A percentile compares a stretch with the other conserved stretches of the same genome.
Evolutionary conservation across 169 alveolate species (phyloP).

Genomic region (Plasmodium fragile): DNA sequence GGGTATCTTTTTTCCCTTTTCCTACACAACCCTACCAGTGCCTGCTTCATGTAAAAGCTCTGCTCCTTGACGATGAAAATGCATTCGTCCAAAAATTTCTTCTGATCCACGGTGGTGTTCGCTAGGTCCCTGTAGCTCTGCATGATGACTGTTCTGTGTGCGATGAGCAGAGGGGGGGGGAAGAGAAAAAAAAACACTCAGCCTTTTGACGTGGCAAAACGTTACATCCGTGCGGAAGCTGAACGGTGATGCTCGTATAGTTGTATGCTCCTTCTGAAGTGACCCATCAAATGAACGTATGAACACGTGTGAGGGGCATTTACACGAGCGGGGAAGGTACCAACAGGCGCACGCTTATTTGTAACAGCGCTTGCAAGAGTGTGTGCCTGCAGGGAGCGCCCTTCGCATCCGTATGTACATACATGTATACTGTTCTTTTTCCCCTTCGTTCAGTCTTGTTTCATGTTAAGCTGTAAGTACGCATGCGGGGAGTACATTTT

Average conservation of each 20-base stretch:
- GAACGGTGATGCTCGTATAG: background rate
- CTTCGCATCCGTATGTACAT: background rate
- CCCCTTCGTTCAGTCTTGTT: background rate
- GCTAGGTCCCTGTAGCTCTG: slow-evolving; percentile 12
- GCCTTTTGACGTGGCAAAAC: background rate
- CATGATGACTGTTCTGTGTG: background rate
- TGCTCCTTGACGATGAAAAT: slow-evolving; percentile 71
- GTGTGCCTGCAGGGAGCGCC: background rate
- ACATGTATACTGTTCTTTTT: background rate
- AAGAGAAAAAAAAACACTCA: background rate
- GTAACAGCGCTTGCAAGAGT: background rate
- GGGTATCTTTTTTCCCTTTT: background rate
- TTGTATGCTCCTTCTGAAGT: background rate
- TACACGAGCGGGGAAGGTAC: background rate
- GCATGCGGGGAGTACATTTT: background rate
- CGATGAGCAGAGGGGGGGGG: background rate
- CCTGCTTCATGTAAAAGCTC: slow-evolving; percentile 73
- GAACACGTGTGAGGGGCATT: background rate
- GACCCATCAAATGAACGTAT: background rate
- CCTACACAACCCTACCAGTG: slow-evolving; percentile 46
- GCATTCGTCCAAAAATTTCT: slow-evolving; percentile 65
- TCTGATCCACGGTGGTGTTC: slow-evolving; percentile 50
- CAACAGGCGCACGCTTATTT: background rate
- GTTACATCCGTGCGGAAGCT: background rate
- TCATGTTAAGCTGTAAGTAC: background rate